Conservation (phyloP, 2,329 filamentous ascomycete species). For the Lecanosticta acicola region DNA sequence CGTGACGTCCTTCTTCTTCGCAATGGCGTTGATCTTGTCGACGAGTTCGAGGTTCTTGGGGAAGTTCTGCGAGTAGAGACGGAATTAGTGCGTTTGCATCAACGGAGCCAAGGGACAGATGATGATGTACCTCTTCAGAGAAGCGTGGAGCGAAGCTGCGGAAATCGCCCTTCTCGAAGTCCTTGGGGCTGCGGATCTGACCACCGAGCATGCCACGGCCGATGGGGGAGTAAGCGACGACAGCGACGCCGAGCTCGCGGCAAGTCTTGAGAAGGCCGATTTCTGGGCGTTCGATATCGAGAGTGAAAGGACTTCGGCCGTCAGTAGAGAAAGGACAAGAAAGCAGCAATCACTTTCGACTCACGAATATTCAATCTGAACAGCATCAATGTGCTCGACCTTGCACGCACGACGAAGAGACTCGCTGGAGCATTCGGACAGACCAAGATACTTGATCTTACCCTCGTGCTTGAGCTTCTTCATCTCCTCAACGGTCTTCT, state of each 20-base stretch:
- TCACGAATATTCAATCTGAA: conserved; percentile 46
- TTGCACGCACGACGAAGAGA: conserved; percentile 49
- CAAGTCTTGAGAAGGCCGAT: conserved; percentile 50
- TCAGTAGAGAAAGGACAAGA: no score
- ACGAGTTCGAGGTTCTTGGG: conserved; percentile 52
- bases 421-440: conserved; percentile 48
- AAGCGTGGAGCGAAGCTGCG: conserved; percentile 47
- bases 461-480: conserved; percentile 47
- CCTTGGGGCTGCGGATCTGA: conserved; percentile 40
- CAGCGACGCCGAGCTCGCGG: conserved; percentile 53
- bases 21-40: conserved; percentile 46
- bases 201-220: conserved; percentile 56
- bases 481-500: conserved; percentile 47
- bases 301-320: conserved; percentile 45
- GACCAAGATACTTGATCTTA: conserved; percentile 54
- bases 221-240: conserved; percentile 56
- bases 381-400: conserved; percentile 47
- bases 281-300: conserved; percentile 53
- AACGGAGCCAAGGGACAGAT: no score
- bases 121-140: no score
- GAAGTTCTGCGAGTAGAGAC: no score
- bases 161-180: conserved; percentile 48
- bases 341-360: no score
- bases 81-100: conserved; percentile 1
- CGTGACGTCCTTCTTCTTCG: conserved; percentile 51